Base-by-base conservation (phyloP, 108 stramenopile genomes). In the Skeletonema costatum region DNA sequence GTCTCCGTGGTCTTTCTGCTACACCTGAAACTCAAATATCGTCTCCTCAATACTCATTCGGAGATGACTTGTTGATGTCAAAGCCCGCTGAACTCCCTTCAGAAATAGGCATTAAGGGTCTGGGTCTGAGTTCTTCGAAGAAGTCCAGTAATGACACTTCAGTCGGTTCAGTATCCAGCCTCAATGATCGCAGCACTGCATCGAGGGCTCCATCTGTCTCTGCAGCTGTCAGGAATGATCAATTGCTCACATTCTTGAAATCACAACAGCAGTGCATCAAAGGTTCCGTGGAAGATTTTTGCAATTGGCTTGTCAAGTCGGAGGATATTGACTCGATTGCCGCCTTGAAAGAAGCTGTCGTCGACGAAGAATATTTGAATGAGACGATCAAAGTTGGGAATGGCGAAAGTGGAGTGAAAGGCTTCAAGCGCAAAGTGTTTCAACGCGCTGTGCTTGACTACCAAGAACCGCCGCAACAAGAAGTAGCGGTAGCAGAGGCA, bases 341-440 rank as follows among this genome's bases (percentile, higher is more conserved):
- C 4, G 78, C 78, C 3, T 61, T 84, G 61, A 76, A 76, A 64
- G 83, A 84, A 44, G 83, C 83, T 6, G 79, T 84, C 4, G 42
- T 44, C 12, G 83, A 84, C 33, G 83, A 84, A n/a, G 83, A 84
- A 12, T 84, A 84, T 56, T 75, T 84, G n/a, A 66, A 70, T 32
- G 77, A 79, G 33, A 71, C 59, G 5, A 65, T 81, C 58, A 76
- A 80, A 50, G 33, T 62, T 76, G 83, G 83, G 5, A 75, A 75
- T 50, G 83, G 83, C 11, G 30, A 75, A 30, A 46, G 44, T 63
- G 83, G 83, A 16, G 50, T 84, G 16, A 84, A 84, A 69, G 79
- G 79, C n/a, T 84, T 81, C 69, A 84, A 84, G 70, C 74, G 83
- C 21, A 71, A 60, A 53, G 70, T 70, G 25, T 84, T 84, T 62